Base-by-base conservation (phyloP, 2,329 filamentous ascomycete genomes). In the Exophiala alcalophila region DNA sequence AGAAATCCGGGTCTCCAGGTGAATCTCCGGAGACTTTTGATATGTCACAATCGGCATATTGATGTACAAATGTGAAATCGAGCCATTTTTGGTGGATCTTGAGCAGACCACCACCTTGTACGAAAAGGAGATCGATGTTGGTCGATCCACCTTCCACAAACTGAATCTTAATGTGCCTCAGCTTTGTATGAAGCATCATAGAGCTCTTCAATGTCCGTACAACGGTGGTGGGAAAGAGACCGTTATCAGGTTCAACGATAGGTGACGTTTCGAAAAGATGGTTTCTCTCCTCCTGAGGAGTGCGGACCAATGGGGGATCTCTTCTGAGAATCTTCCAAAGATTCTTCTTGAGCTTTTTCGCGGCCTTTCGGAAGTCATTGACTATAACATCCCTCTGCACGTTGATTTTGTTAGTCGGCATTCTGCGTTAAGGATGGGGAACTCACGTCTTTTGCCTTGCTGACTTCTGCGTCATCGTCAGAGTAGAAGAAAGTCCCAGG, bases 51-150 rank as follows among this genome's bases (percentile, higher is more conserved):
- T 6, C 12, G 4, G 32, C 28, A 4, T 8, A 28, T 28, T 47
- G 14, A 24, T 52, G 49, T 11, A 52, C 29, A 14, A 20, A 28
- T 6, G 37, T 2, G 27, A 58, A 59, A 19, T 55, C 40, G 3
- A 58, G 40, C 45, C 48, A 58, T 33, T 58, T 59, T 4, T 57
- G 50, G 28, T 61, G 52, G 9, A 61, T 35, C 2, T 36, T 20
- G 8, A 61, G 37, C 8, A 30, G 16, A 6, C 28, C 18, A 1
- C 38, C 32, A 5, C 47, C 32, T 7, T 52, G 14, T 11, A 49
- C 16, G 6, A 56, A 36, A 28, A 56, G 47, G 3, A 59, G 43
- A 18, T 54, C 40, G 19, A 49, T 33, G 1, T 42, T 38, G 1
- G 27, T 38, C 3, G 21, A 16, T 18, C 43, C 46, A 7, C 30